Percentiles rank a stretch among this genome's conserved stretches.
phyloP scores from a whole-genome alignment of 1,284 basidiomycete genomes.

The Cutaneotrichosporon cutaneum region DNA sequence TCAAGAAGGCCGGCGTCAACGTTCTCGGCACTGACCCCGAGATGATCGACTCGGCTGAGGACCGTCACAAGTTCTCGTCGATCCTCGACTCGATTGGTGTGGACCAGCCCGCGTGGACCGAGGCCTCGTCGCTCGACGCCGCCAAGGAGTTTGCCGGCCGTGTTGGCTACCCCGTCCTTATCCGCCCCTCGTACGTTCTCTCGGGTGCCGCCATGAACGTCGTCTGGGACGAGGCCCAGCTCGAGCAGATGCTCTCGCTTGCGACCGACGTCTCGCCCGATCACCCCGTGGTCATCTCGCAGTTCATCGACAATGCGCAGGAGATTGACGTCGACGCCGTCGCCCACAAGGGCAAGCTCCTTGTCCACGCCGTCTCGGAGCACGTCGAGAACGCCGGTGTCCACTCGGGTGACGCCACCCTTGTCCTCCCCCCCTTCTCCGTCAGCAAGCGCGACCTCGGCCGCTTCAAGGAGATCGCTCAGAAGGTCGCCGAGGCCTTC shows the following conservation, averaged over 20 bases:
- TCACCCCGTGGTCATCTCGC: constrained; percentile 96
- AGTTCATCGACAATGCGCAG: constrained; percentile 97
- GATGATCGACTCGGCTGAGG: constrained; percentile 95
- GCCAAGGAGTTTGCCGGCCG: constrained; percentile 88
- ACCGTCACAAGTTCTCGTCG: constrained; percentile 98
- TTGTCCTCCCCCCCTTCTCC: constrained; percentile 95
- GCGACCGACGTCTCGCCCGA: constrained; percentile 94
- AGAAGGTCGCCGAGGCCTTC: constrained; percentile 92
- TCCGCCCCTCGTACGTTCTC: constrained; percentile 95
- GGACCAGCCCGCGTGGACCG: constrained; percentile 95
- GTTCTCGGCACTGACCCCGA: constrained; percentile 95
- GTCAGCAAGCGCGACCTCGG: constrained; percentile 72
- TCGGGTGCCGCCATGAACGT: constrained; percentile 99
- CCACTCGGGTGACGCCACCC: constrained; percentile 96
- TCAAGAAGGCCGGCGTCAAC: constrained; percentile 86
- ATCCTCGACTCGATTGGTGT: constrained; percentile 93
- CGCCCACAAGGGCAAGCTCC: constrained; percentile 87
- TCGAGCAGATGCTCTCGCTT: constrained; percentile 90
- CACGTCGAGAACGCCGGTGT: constrained; percentile 99
- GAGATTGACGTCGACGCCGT: constrained; percentile 99
- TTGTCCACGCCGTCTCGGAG: constrained; percentile 94
- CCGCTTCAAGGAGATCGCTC: constrained; percentile 83
- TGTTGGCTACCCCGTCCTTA: constrained; percentile 90
- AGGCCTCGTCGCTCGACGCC: constrained; percentile 81
- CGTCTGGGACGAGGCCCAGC: constrained; percentile 82